Conservation (phyloP, 23 red algal species). For the Agarophyton chilense region DNA sequence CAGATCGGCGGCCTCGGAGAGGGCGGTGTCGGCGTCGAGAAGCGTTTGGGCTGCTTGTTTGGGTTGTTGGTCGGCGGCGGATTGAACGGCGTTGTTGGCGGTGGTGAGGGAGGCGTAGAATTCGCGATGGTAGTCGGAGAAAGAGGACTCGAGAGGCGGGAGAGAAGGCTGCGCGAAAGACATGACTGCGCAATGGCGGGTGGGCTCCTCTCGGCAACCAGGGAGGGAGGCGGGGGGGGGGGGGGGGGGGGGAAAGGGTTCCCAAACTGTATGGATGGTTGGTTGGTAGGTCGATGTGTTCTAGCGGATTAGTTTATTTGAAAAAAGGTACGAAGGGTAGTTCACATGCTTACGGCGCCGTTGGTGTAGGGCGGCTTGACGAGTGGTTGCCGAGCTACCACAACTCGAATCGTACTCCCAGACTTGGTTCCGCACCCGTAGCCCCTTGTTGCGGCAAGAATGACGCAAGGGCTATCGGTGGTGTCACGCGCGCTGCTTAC, state of each 20-base stretch:
- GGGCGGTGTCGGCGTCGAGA: slow-evolving; percentile 11
- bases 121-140: slow-evolving; percentile 27
- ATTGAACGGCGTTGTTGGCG: not conserved
- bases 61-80: not conserved
- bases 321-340: too few species aligned
- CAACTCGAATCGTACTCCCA: too few species aligned
- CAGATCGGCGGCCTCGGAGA: slow-evolving; percentile 45
- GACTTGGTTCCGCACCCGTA: too few species aligned
- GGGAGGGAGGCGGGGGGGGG: too few species aligned
- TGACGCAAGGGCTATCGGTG: slow-evolving; percentile 15
- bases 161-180: slow-evolving; percentile 3
- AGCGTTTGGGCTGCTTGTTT: not conserved
- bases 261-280: too few species aligned
- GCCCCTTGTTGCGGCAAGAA: too few species aligned
- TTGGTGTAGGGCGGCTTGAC: not conserved
- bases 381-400: too few species aligned
- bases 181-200: not conserved
- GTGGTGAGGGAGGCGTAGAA: slow-evolving; percentile 1
- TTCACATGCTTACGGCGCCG: too few species aligned
- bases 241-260: too few species aligned
- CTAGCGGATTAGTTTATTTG: too few species aligned
- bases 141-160: slow-evolving; percentile 3
- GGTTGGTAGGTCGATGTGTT: too few species aligned
- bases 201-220: too few species aligned
- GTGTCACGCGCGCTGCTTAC: slow-evolving; percentile 64